Percentiles rank a stretch among this genome's conserved stretches.
Conservation (phyloP, 148 eudicot genomes). For the Fagopyrum homotropicum region DNA sequence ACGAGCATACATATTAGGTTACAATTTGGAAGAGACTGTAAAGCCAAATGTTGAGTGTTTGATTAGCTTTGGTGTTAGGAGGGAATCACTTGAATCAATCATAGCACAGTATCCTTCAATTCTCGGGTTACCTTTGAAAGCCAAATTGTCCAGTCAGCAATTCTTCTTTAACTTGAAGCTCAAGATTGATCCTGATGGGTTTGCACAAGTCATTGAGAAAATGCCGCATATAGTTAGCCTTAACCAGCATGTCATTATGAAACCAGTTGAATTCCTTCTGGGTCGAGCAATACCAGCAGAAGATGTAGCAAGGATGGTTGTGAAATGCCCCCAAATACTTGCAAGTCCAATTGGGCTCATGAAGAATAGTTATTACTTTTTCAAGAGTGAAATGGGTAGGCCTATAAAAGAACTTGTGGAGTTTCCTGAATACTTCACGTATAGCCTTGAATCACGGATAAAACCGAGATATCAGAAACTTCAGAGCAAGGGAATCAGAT, state of each 20-base stretch:
- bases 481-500: conserved; percentile 61
- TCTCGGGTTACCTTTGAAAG: conserved; percentile 86
- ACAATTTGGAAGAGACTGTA: conserved; percentile 72
- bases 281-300: conserved; percentile 42
- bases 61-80: conserved; percentile 68
- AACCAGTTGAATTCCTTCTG: conserved; percentile 63
- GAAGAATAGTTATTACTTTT: conserved; percentile 91
- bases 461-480: conserved; percentile 73
- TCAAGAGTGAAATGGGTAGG: conserved; percentile 88
- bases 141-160: conserved; percentile 77
- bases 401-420: conserved; percentile 82
- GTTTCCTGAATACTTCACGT: conserved; percentile 90
- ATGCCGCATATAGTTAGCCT: conserved; percentile 94
- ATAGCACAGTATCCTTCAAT: conserved; percentile 85
- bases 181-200: conserved; percentile 87
- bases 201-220: conserved; percentile 62
- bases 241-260: conserved; percentile 76
- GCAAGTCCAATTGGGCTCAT: conserved; percentile 61
- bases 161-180: conserved; percentile 84
- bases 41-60: conserved; percentile 85
- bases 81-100: conserved; percentile 49
- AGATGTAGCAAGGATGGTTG: conserved; percentile 78
- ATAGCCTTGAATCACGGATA: conserved; percentile 84
- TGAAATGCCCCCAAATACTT: conserved; percentile 77
- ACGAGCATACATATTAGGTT: conserved; percentile 73